Conservation (phyloP, 768 basidiomycete species). For the Phanerochaete sordida region DNA sequence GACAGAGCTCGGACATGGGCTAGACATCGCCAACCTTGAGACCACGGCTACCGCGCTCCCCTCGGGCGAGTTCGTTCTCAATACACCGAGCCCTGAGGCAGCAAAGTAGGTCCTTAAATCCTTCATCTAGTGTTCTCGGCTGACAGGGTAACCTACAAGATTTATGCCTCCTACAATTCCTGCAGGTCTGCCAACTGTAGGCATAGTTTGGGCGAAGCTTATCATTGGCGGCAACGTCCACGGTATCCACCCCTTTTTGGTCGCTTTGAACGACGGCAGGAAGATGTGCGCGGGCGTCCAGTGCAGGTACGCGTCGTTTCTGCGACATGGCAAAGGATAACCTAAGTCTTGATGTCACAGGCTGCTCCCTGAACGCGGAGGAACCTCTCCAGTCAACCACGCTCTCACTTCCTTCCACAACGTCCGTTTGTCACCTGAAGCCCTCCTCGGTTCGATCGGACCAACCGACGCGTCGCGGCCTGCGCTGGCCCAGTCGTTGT, state of each 20-base stretch:
- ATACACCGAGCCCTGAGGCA: constrained; percentile 32
- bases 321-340: not conserved
- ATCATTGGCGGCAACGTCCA: constrained; percentile 31
- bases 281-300: constrained; percentile 34
- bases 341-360: not conserved
- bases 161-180: constrained; percentile 45
- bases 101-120: constrained; percentile 33
- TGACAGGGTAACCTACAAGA: constrained; percentile 21
- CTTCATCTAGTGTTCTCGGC: not conserved
- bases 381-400: constrained; percentile 26
- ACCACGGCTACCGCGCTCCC: constrained; percentile 38
- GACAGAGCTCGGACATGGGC: constrained; percentile 44
- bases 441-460: constrained; percentile 22
- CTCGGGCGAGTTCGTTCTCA: constrained; percentile 33
- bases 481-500: constrained; percentile 17
- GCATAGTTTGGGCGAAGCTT: constrained; percentile 38
- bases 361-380: constrained; percentile 12
- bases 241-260: constrained; percentile 37
- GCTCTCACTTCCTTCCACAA: constrained; percentile 30
- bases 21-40: constrained; percentile 41
- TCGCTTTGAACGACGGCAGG: constrained; percentile 35
- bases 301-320: constrained; percentile 2
- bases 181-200: constrained; percentile 30
- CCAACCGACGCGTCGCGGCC: constrained; percentile 7
- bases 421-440: constrained; percentile 24